phyloP scores from a whole-genome alignment of 306 rosid genomes.

The Cucumis melo region DNA sequence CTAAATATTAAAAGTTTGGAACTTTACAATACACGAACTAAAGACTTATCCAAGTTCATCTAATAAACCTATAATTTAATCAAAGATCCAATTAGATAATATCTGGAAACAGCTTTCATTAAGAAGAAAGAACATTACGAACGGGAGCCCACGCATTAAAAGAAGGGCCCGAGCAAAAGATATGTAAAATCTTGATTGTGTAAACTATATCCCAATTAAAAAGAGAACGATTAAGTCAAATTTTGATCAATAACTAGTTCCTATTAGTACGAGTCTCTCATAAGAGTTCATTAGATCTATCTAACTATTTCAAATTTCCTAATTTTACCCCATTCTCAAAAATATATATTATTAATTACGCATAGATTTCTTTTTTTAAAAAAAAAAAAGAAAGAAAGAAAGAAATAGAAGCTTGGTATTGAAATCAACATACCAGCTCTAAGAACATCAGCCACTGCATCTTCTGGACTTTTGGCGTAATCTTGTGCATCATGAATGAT shows the following conservation, averaged over 20 bases:
- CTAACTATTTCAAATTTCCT: neutral
- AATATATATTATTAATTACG: neutral
- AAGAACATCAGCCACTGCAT: conserved; percentile 68
- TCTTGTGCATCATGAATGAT: conserved; percentile 37
- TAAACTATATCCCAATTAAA: neutral
- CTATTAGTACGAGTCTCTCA: neutral
- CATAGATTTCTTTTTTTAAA: neutral
- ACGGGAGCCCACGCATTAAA: neutral
- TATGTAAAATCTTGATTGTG: neutral
- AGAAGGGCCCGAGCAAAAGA: neutral
- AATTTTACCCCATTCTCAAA: neutral
- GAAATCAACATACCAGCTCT: conserved; percentile 35
- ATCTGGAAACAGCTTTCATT: neutral
- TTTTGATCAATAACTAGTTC: neutral
- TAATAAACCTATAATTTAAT: too few species aligned
- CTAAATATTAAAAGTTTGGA: too few species aligned
- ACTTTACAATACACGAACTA: too few species aligned
- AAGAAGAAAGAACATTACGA: neutral
- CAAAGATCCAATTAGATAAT: neutral
- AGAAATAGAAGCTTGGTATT: neutral
- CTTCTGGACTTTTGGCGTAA: conserved; percentile 58
- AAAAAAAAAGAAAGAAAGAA: neutral
- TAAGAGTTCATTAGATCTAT: neutral
- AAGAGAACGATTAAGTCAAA: neutral
- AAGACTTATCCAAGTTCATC: too few species aligned